These are phyloP conservation scores for Boletus sp. DNA, from an alignment of 768 basidiomycete species.

Conservation along the genomic window DNA sequence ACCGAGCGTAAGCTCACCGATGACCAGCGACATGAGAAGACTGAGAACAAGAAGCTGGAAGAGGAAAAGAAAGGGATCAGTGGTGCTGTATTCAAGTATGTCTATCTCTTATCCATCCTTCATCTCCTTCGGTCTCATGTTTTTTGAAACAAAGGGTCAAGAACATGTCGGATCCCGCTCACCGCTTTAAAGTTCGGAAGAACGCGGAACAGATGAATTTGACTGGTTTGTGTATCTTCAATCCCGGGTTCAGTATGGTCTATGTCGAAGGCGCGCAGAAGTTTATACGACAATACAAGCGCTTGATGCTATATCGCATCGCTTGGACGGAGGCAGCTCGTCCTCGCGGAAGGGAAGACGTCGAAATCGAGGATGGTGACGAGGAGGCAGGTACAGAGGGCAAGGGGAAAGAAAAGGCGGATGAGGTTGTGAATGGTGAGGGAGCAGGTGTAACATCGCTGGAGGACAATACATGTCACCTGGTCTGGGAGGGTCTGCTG, in stretches of 20 bases:
- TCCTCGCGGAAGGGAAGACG: slow-evolving; percentile 70
- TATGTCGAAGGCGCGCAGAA: slow-evolving; percentile 92
- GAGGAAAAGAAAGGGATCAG: slow-evolving; percentile 83
- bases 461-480: slow-evolving; percentile 83
- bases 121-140: neutral
- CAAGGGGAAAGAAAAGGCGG: slow-evolving; percentile 34
- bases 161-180: slow-evolving; percentile 85
- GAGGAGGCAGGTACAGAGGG: slow-evolving; percentile 39
- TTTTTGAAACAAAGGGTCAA: slow-evolving; percentile 58
- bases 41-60: slow-evolving; percentile 79
- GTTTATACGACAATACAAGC: slow-evolving; percentile 83
- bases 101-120: slow-evolving; percentile 16
- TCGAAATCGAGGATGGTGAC: slow-evolving; percentile 57
- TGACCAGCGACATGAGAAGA: slow-evolving; percentile 85
- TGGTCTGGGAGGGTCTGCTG: slow-evolving; percentile 92
- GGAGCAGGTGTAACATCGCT: slow-evolving; percentile 42
- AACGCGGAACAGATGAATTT: slow-evolving; percentile 92
- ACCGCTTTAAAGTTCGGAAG: slow-evolving; percentile 95
- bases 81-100: slow-evolving; percentile 90
- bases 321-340: slow-evolving; percentile 92
- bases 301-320: slow-evolving; percentile 83
- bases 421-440: slow-evolving; percentile 18
- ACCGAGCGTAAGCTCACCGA: slow-evolving; percentile 87
- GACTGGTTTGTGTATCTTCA: slow-evolving; percentile 88
- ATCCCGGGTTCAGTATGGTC: slow-evolving; percentile 85